A percentile compares a stretch with the other conserved stretches of the same genome.
phyloP scores from a whole-genome alignment of 441 rosid species.

The Adansonia gregorii region DNA sequence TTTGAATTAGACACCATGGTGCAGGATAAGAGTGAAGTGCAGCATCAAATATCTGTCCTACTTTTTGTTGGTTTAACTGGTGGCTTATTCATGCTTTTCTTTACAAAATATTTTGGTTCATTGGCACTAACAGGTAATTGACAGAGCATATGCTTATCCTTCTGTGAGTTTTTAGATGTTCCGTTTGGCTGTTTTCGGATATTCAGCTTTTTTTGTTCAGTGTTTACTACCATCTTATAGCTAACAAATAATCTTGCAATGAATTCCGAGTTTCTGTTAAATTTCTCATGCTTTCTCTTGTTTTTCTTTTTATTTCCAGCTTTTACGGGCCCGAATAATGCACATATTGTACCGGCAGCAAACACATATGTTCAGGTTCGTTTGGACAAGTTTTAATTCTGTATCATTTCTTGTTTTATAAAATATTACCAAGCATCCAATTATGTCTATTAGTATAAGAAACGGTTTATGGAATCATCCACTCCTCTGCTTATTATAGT shows the following conservation, averaged over 20 bases:
- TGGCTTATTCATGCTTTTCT: constrained; percentile 54
- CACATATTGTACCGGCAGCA: constrained; percentile 61
- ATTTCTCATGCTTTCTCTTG: constrained; percentile 18
- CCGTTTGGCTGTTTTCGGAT: background rate
- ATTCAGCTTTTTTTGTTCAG: background rate
- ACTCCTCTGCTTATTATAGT: background rate
- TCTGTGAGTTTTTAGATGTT: background rate
- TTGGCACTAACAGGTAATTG: constrained; percentile 60
- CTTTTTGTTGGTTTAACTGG: constrained; percentile 58
- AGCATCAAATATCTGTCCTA: constrained; percentile 64
- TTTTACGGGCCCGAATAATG: constrained; percentile 59
- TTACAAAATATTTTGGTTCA: constrained; percentile 56
- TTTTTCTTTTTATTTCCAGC: constrained; percentile 43
- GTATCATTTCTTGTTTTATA: background rate
- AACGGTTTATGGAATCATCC: background rate
- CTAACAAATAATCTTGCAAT: background rate
- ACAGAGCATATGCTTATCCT: constrained; percentile 11
- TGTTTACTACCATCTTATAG: background rate
- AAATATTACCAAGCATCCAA: background rate
- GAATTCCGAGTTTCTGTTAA: constrained; percentile 19
- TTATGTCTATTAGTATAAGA: background rate
- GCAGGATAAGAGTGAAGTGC: constrained; percentile 63
- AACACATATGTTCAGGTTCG: constrained; percentile 65
- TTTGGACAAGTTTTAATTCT: background rate
- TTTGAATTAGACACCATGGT: constrained; percentile 23